A percentile compares a stretch with the other conserved stretches of the same genome.
phyloP scores from a whole-genome alignment of 768 basidiomycete genomes.

The Tulasnella sp. region DNA sequence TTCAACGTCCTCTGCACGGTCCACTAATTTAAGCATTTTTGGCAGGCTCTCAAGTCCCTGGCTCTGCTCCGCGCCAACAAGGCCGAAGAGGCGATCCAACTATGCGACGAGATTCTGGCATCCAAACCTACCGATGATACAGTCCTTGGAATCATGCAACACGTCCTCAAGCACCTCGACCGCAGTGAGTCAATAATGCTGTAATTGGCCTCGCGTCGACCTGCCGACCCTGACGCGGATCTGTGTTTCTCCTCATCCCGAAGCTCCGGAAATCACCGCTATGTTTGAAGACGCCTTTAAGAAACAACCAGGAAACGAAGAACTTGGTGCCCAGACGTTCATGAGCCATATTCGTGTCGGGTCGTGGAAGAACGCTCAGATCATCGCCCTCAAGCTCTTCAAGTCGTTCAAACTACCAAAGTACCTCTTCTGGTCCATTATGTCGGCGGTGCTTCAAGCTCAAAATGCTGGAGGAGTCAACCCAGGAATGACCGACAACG shows the following conservation, averaged over 20 bases:
- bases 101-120: constrained; percentile 81
- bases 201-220: constrained; percentile 8
- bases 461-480: constrained; percentile 31
- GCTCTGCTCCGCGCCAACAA: constrained; percentile 84
- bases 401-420: constrained; percentile 80
- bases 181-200: constrained; percentile 51
- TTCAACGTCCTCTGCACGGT: no score
- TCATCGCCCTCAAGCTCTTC: constrained; percentile 78
- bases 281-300: constrained; percentile 90
- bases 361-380: constrained; percentile 86
- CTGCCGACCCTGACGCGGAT: constrained; percentile 29
- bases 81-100: constrained; percentile 75
- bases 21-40: not conserved
- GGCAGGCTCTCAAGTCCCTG: constrained; percentile 79
- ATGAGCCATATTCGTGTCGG: constrained; percentile 79
- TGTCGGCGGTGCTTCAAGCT: constrained; percentile 72
- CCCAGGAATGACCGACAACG: constrained; percentile 20
- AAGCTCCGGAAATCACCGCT: constrained; percentile 76
- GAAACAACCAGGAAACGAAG: constrained; percentile 77
- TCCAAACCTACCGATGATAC: constrained; percentile 72
- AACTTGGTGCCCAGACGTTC: constrained; percentile 81
- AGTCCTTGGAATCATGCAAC: constrained; percentile 79
- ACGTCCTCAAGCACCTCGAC: constrained; percentile 77
- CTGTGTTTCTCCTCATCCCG: constrained; percentile 37
- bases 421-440: constrained; percentile 82